A percentile compares a stretch with the other conserved stretches of the same genome.
Evolutionary conservation across 495 filamentous ascomycete species (phyloP).

Genomic region (Podospora comata): DNA sequence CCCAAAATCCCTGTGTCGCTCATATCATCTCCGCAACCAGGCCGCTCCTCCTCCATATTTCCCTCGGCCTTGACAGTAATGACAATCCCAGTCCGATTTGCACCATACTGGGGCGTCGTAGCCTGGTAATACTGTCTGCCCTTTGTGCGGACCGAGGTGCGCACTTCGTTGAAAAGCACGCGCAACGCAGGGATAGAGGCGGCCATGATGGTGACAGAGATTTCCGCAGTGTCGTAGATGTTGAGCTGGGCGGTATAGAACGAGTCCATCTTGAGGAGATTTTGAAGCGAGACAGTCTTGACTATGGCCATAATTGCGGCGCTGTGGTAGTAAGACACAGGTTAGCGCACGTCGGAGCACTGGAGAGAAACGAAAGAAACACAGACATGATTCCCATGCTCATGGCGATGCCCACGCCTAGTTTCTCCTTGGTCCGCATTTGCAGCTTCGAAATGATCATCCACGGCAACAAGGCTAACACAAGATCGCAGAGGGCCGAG

Average conservation of each 20-base stretch:
- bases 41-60: not conserved
- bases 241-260: not conserved
- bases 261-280: too few relatives aligned
- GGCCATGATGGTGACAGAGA: constrained; percentile 1
- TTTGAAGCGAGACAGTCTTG: too few relatives aligned
- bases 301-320: too few relatives aligned
- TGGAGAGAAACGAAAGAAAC: not conserved
- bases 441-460: constrained; percentile 28
- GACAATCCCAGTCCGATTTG: not conserved
- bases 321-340: too few relatives aligned
- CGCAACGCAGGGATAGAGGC: constrained; percentile 6
- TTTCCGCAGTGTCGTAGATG: constrained; percentile 5
- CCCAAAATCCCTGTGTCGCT: constrained; percentile 5
- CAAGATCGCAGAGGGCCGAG: constrained; percentile 32
- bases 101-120: not conserved
- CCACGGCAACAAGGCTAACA: constrained; percentile 33
- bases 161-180: not conserved
- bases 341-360: too few relatives aligned
- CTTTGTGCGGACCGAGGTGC: not conserved
- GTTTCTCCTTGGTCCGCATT: constrained; percentile 32
- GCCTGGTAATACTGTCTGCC: not conserved
- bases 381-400: constrained; percentile 31
- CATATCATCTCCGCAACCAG: not conserved
- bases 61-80: constrained; percentile 2
- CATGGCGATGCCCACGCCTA: constrained; percentile 36